A percentile compares a stretch with the other conserved stretches of the same genome.
These are phyloP conservation scores for Backusella macrospora DNA, from an alignment of 192 early-diverging fungal species.

Conservation along the genomic window DNA sequence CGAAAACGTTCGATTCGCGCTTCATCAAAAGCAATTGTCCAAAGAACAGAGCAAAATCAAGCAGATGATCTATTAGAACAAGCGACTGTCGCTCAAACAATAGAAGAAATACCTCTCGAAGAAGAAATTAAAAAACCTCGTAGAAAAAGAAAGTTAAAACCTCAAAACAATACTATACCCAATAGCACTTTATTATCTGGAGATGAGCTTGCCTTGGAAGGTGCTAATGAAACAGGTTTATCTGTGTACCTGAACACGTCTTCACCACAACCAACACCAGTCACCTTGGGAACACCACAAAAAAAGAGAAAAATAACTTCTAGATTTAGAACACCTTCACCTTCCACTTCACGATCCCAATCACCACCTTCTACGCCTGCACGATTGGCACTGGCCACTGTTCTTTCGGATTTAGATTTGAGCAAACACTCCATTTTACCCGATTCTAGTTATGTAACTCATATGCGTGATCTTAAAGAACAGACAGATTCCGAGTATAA, in stretches of 20 bases:
- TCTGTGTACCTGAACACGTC: slow-evolving; percentile 2
- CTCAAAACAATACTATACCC: not conserved
- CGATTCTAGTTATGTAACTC: slow-evolving; percentile 1
- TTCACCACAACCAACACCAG: not conserved
- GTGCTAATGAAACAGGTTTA: not conserved
- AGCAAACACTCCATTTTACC: slow-evolving; percentile 17
- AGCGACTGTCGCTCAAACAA: not conserved
- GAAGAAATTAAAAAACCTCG: not conserved
- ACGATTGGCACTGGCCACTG: too few relatives aligned
- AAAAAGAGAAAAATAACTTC: slow-evolving; percentile 8
- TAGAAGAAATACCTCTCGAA: not conserved
- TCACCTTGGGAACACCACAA: not conserved
- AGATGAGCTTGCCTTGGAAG: slow-evolving; percentile 9
- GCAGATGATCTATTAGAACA: not conserved
- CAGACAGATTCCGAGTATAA: not conserved
- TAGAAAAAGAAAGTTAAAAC: slow-evolving; percentile 10
- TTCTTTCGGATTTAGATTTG: not conserved
- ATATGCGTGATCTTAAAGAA: not conserved
- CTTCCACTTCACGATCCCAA: not conserved
- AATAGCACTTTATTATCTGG: not conserved
- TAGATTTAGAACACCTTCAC: not conserved
- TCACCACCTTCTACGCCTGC: not conserved
- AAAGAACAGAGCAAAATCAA: slow-evolving; percentile 6
- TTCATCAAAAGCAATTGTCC: not conserved
- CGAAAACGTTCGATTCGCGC: slow-evolving; percentile 17